Evolutionary conservation across 306 rosid genomes (phyloP), one percentile per base, ranked within the genome.

Genomic region (Vigna nakashimae): DNA sequence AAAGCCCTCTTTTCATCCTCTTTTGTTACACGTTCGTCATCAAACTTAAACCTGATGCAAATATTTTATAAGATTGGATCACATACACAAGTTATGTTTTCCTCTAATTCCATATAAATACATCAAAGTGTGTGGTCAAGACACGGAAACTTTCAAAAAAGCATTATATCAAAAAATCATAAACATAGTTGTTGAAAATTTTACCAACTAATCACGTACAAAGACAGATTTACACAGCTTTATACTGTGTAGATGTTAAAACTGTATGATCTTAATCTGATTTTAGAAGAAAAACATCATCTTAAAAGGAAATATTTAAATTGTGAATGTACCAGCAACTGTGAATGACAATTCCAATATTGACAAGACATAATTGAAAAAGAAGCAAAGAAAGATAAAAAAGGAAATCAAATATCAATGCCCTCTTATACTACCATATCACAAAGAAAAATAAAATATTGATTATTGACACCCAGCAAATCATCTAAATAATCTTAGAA

Each of bases 11-110:
- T 91, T 55, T 69, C 70, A 76, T 91, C 98, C 83, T 93, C 97
- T 84, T 90, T 91, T 28, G 98, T 90, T 70, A 93, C 96, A 51
- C 98, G 97, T 68, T 93, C 98, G 73, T 93, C 98, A 17, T 93
- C 98, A 83, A 93, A 93, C 73, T 93, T 93, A 81, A 84, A 90
- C 98, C 98, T 93, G 69, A 49, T 66, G 46, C 70, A 38, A 7
- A 15, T 34, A 13, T 7, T 36, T 15, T 14, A 3, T 9, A 36
- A 30, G 9, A 26, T 34, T 36, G 15, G 49, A n/a, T 64, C 69
- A 64, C 6, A 5, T 16, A 30, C 9, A 46, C 38, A 81, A 52
- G 17, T 73, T 55, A 62, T 20, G 57, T 24, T 73, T 55, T 8
- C 10, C 64, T 59, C 74, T 68, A 65, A 73, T 60, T 45, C 45